Conservation (phyloP, 2,329 filamentous ascomycete genomes). For the Ophiostoma tasmaniense region DNA sequence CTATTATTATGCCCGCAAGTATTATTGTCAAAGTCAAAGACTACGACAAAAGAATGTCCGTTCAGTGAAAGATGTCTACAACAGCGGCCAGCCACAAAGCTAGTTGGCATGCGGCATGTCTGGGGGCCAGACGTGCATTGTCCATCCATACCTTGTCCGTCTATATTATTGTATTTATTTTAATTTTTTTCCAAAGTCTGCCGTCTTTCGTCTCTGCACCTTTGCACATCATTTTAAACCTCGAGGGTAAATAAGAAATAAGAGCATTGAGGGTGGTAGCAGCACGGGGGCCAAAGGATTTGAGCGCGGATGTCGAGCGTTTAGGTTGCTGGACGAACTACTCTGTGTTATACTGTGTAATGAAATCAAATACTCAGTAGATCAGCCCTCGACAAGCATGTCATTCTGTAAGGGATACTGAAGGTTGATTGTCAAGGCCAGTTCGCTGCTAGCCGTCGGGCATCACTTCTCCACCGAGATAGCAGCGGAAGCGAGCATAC, state of each 20-base stretch:
- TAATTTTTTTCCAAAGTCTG: too few species aligned
- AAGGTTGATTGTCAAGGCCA: not conserved
- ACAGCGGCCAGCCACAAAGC: not conserved
- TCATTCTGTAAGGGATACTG: not conserved
- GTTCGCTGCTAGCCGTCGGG: not conserved
- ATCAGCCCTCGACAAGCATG: not conserved
- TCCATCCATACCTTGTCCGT: not conserved
- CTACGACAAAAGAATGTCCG: not conserved
- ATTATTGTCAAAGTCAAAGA: not conserved
- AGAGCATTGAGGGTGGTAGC: not conserved
- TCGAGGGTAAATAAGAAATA: not conserved
- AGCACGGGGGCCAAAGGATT: not conserved
- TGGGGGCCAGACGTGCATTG: slow-evolving; percentile 1
- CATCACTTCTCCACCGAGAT: not conserved
- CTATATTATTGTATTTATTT: too few species aligned
- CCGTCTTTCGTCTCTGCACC: not conserved
- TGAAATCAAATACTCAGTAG: too few species aligned
- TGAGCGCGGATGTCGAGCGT: not conserved
- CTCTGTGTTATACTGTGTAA: not conserved
- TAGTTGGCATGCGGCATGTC: not conserved
- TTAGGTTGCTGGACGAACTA: not conserved
- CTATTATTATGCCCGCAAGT: not conserved
- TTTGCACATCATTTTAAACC: not conserved
- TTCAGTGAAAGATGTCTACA: not conserved
- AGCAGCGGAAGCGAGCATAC: too few species aligned